phyloP scores from a whole-genome alignment of 805 yeast genomes.

The Suhomyces tanzawaensis region DNA sequence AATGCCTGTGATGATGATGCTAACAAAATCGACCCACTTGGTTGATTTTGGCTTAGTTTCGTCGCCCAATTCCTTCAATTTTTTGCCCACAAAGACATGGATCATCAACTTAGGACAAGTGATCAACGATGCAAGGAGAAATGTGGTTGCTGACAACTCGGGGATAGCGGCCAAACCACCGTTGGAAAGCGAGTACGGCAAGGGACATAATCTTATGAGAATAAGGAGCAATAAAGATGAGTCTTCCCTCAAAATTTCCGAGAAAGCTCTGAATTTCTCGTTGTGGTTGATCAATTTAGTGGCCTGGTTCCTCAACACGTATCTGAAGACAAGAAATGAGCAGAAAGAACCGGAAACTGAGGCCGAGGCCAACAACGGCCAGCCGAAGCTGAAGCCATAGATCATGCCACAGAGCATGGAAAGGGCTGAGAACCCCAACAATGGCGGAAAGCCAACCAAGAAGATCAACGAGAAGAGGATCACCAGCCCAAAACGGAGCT shows the following conservation, averaged over 20 bases:
- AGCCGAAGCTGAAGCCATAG: conserved; percentile 78
- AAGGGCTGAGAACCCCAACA: conserved; percentile 75
- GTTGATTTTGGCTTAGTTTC: conserved; percentile 46
- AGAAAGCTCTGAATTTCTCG: conserved; percentile 68
- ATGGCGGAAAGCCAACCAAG: conserved; percentile 83
- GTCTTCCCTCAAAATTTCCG: conserved; percentile 71
- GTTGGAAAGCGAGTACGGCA: conserved; percentile 88
- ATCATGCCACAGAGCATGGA: conserved; percentile 72
- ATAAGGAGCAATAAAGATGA: conserved; percentile 61
- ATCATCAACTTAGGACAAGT: conserved; percentile 82
- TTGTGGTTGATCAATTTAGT: conserved; percentile 56
- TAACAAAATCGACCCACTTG: conserved; percentile 58
- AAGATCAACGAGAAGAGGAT: conserved; percentile 54
- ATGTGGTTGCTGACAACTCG: conserved; percentile 59
- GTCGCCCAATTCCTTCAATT: conserved; percentile 67
- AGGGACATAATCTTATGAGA: conserved; percentile 80
- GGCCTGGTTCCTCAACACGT: conserved; percentile 57
- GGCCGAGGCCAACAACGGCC: conserved; percentile 70
- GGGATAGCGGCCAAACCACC: conserved; percentile 92
- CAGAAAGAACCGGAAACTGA: conserved; percentile 70
- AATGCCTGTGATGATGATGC: conserved; percentile 54
- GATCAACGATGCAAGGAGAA: conserved; percentile 65
- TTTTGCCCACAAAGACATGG: conserved; percentile 74
- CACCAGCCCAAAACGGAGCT: conserved; percentile 39
- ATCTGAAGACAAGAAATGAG: conserved; percentile 70